Percentiles rank a stretch among this genome's conserved stretches.
These are phyloP conservation scores for Dysphania ambrosioides DNA, from an alignment of 148 eudicot species.

Conservation along the genomic window DNA sequence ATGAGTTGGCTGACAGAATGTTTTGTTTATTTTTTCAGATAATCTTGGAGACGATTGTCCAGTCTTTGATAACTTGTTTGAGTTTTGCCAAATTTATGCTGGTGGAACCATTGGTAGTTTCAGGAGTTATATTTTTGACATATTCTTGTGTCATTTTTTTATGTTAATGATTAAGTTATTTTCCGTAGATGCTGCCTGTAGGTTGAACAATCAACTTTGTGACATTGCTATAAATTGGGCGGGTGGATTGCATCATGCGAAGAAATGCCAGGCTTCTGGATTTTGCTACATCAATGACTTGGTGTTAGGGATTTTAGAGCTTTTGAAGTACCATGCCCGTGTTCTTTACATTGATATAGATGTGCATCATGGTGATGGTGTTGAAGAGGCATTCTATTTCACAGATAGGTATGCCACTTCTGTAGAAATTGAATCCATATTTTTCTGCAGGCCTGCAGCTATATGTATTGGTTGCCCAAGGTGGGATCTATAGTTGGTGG, in stretches of 20 bases:
- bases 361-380: conserved; percentile 99
- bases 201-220: conserved; percentile 89
- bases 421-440: neutral
- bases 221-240: conserved; percentile 99
- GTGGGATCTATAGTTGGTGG: neutral
- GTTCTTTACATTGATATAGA: conserved; percentile 97
- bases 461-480: neutral
- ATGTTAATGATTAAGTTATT: conserved; percentile 20
- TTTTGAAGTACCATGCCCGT: conserved; percentile 92
- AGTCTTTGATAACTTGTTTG: conserved; percentile 88
- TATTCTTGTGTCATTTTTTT: neutral
- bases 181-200: conserved; percentile 88
- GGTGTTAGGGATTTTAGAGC: conserved; percentile 97
- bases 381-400: conserved; percentile 98
- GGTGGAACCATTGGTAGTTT: conserved; percentile 96
- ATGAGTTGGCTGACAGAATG: conserved; percentile 12
- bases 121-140: conserved; percentile 6
- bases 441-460: neutral
- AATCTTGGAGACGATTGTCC: conserved; percentile 99
- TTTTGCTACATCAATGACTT: conserved; percentile 96
- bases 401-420: conserved; percentile 65
- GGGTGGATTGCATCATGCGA: conserved; percentile 99
- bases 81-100: conserved; percentile 98
- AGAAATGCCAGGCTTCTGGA: conserved; percentile 96
- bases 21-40: conserved; percentile 48